phyloP scores from a whole-genome alignment of 2,329 filamentous ascomycete genomes.

The Trichoderma atroviride region DNA sequence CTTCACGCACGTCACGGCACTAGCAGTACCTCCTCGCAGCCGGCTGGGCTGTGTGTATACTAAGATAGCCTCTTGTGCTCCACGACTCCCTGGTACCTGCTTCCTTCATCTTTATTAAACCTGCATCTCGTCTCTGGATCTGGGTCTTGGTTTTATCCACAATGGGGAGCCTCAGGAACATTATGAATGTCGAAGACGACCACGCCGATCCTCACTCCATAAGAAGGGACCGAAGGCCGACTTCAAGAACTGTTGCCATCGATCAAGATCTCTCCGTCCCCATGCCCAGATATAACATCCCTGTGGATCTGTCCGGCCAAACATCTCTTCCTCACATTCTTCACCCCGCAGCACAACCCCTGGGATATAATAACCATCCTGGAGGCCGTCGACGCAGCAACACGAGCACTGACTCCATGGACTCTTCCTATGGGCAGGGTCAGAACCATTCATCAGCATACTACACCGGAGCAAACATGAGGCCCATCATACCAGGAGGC shows the following conservation, averaged over 20 bases:
- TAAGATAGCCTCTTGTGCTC: constrained; percentile 45
- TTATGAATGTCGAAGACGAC: constrained; percentile 60
- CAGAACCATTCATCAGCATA: constrained; percentile 32
- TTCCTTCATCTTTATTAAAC: constrained; percentile 40
- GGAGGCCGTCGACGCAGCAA: constrained; percentile 47
- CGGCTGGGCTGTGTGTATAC: constrained; percentile 50
- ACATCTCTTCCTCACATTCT: constrained; percentile 39
- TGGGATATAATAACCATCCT: constrained; percentile 34
- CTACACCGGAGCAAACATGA: constrained; percentile 39
- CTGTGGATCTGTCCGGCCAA: constrained; percentile 40
- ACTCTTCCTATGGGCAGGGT: constrained; percentile 40
- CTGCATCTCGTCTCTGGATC: constrained; percentile 30
- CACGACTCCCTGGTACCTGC: constrained; percentile 32
- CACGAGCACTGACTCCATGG: constrained; percentile 55
- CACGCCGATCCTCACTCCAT: constrained; percentile 46
- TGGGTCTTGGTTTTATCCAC: constrained; percentile 35
- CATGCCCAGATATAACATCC: constrained; percentile 45
- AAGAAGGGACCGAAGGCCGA: constrained; percentile 51
- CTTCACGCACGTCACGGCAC: constrained; percentile 28
- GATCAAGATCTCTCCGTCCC: constrained; percentile 41
- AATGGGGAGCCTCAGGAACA: constrained; percentile 60
- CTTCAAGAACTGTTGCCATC: constrained; percentile 39
- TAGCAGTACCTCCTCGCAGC: constrained; percentile 40
- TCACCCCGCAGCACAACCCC: constrained; percentile 34
- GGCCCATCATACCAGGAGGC: constrained; percentile 45